Evolutionary conservation across 352 stramenopile genomes (phyloP).

Genomic region (Globisporangium cystogenes): DNA sequence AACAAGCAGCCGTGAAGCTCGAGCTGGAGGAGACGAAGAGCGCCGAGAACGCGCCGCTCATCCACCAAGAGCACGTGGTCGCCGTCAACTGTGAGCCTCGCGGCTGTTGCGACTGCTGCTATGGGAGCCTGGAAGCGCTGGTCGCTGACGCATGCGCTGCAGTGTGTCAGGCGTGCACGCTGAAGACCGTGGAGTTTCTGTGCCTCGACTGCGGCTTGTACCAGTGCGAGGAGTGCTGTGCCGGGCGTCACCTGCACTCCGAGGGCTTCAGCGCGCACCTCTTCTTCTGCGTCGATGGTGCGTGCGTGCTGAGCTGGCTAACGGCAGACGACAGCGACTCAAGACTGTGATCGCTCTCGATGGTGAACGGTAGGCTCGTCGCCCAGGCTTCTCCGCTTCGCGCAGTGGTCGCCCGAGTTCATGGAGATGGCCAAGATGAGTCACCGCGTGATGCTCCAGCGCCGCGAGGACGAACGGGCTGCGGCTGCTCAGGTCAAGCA

Average conservation of each 20-base stretch:
- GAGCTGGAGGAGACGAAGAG: slow-evolving; percentile 35
- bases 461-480: slow-evolving; percentile 4
- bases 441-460: slow-evolving; percentile 14
- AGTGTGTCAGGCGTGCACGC: slow-evolving; percentile 53
- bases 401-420: slow-evolving; percentile 37
- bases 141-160: neutral
- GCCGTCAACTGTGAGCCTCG: slow-evolving; percentile 34
- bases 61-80: slow-evolving; percentile 39
- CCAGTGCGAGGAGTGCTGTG: slow-evolving; percentile 58
- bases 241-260: slow-evolving; percentile 22
- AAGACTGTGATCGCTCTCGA: neutral
- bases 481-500: neutral
- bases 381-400: slow-evolving; percentile 28
- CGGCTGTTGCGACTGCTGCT: neutral
- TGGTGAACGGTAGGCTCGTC: neutral
- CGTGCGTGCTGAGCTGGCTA: slow-evolving; percentile 8
- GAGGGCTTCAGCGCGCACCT: slow-evolving; percentile 25
- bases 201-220: slow-evolving; percentile 47
- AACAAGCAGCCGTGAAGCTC: neutral
- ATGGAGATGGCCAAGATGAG: slow-evolving; percentile 38
- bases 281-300: slow-evolving; percentile 61
- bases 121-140: neutral
- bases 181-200: slow-evolving; percentile 40
- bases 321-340: too few relatives aligned
- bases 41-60: slow-evolving; percentile 17